Percentiles rank a stretch among this genome's conserved stretches.
phyloP scores from a whole-genome alignment of 2,329 filamentous ascomycete genomes.

The Microascus cirrosus region DNA sequence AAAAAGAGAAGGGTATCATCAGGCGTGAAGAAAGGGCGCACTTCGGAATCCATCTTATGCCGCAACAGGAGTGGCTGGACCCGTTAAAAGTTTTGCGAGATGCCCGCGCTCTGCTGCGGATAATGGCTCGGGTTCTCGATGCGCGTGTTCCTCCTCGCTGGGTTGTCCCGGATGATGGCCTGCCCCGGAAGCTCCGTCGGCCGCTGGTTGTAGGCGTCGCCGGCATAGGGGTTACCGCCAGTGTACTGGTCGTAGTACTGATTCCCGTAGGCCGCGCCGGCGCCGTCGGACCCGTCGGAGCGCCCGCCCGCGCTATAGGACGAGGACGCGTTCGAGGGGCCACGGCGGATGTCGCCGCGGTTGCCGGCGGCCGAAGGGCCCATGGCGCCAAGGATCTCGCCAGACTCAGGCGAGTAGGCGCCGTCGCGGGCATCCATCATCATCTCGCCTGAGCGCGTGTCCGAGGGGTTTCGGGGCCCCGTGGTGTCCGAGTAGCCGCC shows the following conservation, averaged over 20 bases:
- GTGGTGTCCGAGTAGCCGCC: slow-evolving; percentile 62
- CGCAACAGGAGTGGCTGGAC: not conserved
- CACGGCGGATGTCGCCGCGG: slow-evolving; percentile 65
- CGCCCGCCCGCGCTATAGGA: slow-evolving; percentile 76
- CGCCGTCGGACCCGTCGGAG: slow-evolving; percentile 55
- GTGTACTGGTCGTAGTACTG: slow-evolving; percentile 50
- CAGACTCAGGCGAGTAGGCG: slow-evolving; percentile 47
- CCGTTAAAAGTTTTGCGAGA: slow-evolving; percentile 86
- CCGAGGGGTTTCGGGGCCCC: slow-evolving; percentile 54
- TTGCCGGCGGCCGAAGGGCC: slow-evolving; percentile 60
- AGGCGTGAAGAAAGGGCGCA: not conserved
- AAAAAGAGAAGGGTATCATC: slow-evolving; percentile 1
- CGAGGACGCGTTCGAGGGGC: slow-evolving; percentile 90
- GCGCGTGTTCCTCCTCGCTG: slow-evolving; percentile 81
- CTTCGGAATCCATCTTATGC: not conserved
- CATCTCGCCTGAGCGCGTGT: slow-evolving; percentile 59
- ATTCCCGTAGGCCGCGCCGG: slow-evolving; percentile 35
- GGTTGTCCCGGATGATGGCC: slow-evolving; percentile 87
- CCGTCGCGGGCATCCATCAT: slow-evolving; percentile 35
- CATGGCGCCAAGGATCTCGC: slow-evolving; percentile 74
- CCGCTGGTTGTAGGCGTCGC: slow-evolving; percentile 24
- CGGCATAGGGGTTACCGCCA: slow-evolving; percentile 42
- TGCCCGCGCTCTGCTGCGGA: slow-evolving; percentile 86
- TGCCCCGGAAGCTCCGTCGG: slow-evolving; percentile 39
- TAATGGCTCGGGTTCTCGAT: slow-evolving; percentile 87